A percentile compares a stretch with the other conserved stretches of the same genome.
phyloP scores from a whole-genome alignment of 257 asterid species.

The Ehretia macrophylla region DNA sequence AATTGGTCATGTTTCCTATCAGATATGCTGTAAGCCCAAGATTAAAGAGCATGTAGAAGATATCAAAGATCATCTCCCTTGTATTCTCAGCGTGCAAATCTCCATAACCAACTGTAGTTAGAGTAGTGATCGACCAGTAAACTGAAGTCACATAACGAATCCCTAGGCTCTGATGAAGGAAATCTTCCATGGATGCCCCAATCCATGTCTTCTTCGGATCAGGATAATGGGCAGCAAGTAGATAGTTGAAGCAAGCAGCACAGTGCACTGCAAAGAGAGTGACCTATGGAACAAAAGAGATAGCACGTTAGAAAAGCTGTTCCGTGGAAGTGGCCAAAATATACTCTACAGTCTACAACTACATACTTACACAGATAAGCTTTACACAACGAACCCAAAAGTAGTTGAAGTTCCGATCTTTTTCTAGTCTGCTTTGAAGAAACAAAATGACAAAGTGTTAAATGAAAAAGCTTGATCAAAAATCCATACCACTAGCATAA shows the following conservation, averaged over 20 bases:
- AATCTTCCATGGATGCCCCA: constrained; percentile 62
- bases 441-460: constrained; percentile 1
- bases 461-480: not conserved
- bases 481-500: not conserved
- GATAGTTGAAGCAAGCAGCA: constrained; percentile 90
- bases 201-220: constrained; percentile 73
- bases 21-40: constrained; percentile 85
- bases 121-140: constrained; percentile 95
- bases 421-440: constrained; percentile 66
- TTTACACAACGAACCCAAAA: constrained; percentile 82
- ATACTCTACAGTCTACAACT: not conserved
- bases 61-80: constrained; percentile 78
- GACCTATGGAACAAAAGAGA: constrained; percentile 43
- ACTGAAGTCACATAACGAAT: constrained; percentile 70
- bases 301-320: not conserved
- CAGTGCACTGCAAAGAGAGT: constrained; percentile 92
- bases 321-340: not conserved
- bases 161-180: constrained; percentile 63
- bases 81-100: constrained; percentile 86
- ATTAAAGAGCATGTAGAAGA: constrained; percentile 90
- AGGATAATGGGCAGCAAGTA: constrained; percentile 68
- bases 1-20: constrained; percentile 95
- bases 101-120: constrained; percentile 94
- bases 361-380: constrained; percentile 76
- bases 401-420: constrained; percentile 83